Base-by-base conservation (phyloP, 768 basidiomycete genomes). In the Scleroderma citrinum region DNA sequence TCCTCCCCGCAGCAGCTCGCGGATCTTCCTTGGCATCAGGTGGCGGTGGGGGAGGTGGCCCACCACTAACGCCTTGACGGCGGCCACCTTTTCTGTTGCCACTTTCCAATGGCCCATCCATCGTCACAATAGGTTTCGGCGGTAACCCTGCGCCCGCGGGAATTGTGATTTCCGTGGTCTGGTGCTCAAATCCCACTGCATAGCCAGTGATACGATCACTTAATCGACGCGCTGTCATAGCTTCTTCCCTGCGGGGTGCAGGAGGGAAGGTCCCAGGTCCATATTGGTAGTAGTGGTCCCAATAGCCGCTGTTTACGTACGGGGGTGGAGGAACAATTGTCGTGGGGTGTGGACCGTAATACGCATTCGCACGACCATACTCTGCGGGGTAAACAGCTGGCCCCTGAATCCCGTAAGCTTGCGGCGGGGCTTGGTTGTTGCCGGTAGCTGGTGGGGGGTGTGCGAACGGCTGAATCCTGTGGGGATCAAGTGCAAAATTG, bases 401-500 rank as follows among this genome's bases (percentile, higher is more conserved):
- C 5, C 75, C 82, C 61, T 85, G 85, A 19, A 92, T 76, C 19
- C 89, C 89, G 61, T 85, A 92, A 1, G 89, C 89, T 65, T 92
- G 88, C 13, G 89, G 88, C 23, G 89, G 89, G 24, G 87, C 77
- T 63, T 87, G 85, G 31, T 71, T 77, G 48, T 80, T 83, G n/a
- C 85, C 85, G 41, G 77, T 70, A 20, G 73, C 62, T 38, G 78
- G 74, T 49, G 89, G 91, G 51, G 87, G 82, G 62, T 91, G 88
- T 20, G 80, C 76, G 67, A 90, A 86, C 7, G 89, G 87, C 59
- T 87, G 86, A 52, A 96, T 86, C 55, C 85, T 87, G 59, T 93
- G 89, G 48, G 96, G 95, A 71, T 98, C 96, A 50, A 98, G 81
- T 26, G 89, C 92, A 66, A 95, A 99, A 66, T 87, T 92, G 68